These are phyloP conservation scores for Mortierella sp. DNA, from an alignment of 371 early-diverging fungal genomes.

Conservation along the genomic window DNA sequence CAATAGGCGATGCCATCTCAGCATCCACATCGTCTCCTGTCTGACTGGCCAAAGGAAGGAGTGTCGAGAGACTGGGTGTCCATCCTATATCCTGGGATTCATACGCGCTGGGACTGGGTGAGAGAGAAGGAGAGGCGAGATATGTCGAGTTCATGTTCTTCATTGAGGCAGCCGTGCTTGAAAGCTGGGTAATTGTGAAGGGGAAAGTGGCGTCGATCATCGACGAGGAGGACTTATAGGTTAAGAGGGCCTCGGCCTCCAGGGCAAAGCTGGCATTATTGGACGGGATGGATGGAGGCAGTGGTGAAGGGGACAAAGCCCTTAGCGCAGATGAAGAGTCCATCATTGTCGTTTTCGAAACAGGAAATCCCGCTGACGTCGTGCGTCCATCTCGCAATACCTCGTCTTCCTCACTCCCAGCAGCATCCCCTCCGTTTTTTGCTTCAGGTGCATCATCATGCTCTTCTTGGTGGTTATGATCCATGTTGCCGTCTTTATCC, in stretches of 20 bases:
- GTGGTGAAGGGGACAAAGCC: constrained; percentile 11
- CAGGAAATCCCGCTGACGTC: not conserved
- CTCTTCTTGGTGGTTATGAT: not conserved
- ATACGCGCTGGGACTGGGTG: constrained; percentile 18
- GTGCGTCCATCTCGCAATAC: not conserved
- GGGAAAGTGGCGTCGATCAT: not conserved
- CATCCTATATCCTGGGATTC: not conserved
- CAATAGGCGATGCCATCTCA: constrained; percentile 41
- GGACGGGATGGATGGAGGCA: not conserved
- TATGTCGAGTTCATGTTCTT: constrained; percentile 1
- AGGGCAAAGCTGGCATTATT: not conserved
- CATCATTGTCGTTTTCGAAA: not conserved
- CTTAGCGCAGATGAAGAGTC: not conserved
- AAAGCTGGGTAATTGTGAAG: not conserved
- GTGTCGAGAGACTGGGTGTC: not conserved
- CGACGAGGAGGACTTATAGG: not conserved
- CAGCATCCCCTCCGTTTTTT: not conserved
- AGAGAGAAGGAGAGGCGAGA: constrained; percentile 25
- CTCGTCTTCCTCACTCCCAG: not conserved
- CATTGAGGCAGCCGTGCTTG: not conserved
- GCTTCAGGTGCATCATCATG: not conserved
- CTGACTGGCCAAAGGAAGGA: not conserved
- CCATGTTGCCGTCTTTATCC: not conserved
- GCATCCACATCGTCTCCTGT: constrained; percentile 3
- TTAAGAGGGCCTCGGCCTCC: not conserved